These are phyloP conservation scores for Ambrosia trifida DNA, from an alignment of 129 eudicot species.

Conservation along the genomic window DNA sequence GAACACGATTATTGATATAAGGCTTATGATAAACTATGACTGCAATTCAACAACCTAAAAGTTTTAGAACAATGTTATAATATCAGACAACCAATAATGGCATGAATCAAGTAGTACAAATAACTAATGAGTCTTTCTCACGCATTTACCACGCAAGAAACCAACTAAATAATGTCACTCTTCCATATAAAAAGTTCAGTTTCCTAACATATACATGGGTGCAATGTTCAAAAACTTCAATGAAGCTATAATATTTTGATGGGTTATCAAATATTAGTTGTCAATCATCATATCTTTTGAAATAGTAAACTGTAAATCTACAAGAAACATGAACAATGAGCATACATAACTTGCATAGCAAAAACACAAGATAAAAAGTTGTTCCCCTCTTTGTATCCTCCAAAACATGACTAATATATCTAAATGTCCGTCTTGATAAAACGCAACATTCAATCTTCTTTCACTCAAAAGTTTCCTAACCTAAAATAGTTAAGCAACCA, in stretches of 20 bases:
- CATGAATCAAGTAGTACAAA: no score
- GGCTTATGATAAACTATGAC: no score
- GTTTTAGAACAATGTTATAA: no score
- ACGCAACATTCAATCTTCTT: conserved; percentile 96
- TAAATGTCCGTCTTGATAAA: conserved; percentile 73
- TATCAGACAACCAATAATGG: no score
- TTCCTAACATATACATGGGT: background rate
- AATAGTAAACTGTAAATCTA: background rate
- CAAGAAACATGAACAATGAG: background rate
- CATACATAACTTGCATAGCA: background rate
- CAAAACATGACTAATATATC: conserved; percentile 88
- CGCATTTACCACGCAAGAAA: background rate
- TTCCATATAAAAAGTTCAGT: background rate
- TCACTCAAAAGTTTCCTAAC: conserved; percentile 85
- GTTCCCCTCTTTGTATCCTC: conserved; percentile 97
- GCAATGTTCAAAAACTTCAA: background rate
- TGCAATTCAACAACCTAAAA: no score
- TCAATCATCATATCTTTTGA: background rate
- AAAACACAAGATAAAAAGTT: background rate
- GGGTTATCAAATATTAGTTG: background rate
- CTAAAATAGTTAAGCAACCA: conserved; percentile 40
- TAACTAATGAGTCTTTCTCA: no score
- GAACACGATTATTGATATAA: no score
- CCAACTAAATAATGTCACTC: background rate
- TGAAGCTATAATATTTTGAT: background rate